Conservation (phyloP, 208 protist genomes). For the Plasmodiophora brassicae region DNA sequence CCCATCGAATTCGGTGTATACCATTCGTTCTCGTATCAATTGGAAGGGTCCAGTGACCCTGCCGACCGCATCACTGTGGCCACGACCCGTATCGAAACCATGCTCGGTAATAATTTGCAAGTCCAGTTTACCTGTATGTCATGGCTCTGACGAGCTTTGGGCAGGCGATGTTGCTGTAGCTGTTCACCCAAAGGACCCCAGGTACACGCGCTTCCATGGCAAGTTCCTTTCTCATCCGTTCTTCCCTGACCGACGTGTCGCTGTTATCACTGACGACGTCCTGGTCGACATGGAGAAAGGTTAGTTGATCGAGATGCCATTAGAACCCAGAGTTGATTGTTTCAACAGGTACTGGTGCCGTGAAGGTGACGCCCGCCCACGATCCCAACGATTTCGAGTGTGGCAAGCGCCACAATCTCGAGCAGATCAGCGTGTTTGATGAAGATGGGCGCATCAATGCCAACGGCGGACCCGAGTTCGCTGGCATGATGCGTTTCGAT, state of each 20-base stretch:
- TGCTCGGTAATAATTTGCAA: conserved; percentile 97
- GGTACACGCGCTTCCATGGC: conserved; percentile 85
- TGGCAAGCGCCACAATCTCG: conserved; percentile 89
- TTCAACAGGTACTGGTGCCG: conserved; percentile 79
- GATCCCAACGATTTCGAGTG: conserved; percentile 99
- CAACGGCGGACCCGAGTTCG: conserved; percentile 60
- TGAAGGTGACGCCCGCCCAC: conserved; percentile 98
- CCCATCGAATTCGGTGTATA: conserved; percentile 25
- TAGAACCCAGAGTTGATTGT: neutral
- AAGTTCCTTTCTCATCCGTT: conserved; percentile 92
- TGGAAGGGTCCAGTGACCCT: neutral
- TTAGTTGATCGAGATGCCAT: neutral
- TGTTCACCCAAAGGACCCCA: conserved; percentile 92
- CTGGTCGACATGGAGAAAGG: conserved; percentile 28
- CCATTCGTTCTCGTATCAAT: conserved; percentile 26
- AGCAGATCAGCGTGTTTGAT: conserved; percentile 84
- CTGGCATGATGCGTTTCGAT: conserved; percentile 91
- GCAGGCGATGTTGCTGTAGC: conserved; percentile 74
- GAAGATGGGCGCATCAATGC: conserved; percentile 86
- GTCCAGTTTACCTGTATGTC: too few species aligned
- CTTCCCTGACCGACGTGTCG: conserved; percentile 50
- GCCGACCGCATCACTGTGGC: conserved; percentile 47
- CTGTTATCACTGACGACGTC: conserved; percentile 34
- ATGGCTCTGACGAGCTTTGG: neutral
- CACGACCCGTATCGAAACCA: conserved; percentile 97